Evolutionary conservation across 208 protist genomes (phyloP), one percentile per base, ranked within the genome.

Genomic region (Trypanosoma lewisi): DNA sequence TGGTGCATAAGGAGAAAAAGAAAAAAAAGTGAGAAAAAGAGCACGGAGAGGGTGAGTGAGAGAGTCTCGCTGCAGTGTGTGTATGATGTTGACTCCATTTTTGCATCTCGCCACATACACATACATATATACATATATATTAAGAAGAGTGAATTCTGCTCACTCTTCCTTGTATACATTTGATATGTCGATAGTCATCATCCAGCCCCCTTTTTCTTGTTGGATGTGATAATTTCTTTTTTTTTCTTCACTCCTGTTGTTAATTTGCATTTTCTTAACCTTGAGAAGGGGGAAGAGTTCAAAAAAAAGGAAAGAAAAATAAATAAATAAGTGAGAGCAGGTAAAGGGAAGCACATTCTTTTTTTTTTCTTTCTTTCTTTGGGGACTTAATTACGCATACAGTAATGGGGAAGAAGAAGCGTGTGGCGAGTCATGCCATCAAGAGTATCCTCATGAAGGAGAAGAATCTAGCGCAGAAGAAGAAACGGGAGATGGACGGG

Each of bases 401-500:
- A 16, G 60, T 4, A 0, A 95, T 95, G 89, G 85, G 79, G 30
- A 91, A 91, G 50, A 86, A 88, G 2, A 95, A 93, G 61, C 63
- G 60, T 30, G 67, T 76, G 69, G 77, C 77, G 28, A 78, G 77
- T 47, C 81, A 93, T 69, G 80, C 80, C 73, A 93, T 95, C 50
- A 95, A 95, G 67, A 93, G 89, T 62, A 87, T 95, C 33, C 73
- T 95, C 31, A 95, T 95, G 89, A 95, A 95, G 67, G 85, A 95
- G 61, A 95, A 95, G 68, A 87, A 68, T 30, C 58, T 95, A 39
- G 42, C 77, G 11, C 51, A 78, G 60, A 95, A 95, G 78, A 93
- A 93, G 58, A 93, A 95, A 73, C 85, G 89, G 21, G 89, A 95
- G 52, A 85, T 85, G 44, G 85, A 95, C 50, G 80, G 79, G 58